Evolutionary conservation across 345 rosid species (phyloP).

Genomic region (Ailanthus altissimus): DNA sequence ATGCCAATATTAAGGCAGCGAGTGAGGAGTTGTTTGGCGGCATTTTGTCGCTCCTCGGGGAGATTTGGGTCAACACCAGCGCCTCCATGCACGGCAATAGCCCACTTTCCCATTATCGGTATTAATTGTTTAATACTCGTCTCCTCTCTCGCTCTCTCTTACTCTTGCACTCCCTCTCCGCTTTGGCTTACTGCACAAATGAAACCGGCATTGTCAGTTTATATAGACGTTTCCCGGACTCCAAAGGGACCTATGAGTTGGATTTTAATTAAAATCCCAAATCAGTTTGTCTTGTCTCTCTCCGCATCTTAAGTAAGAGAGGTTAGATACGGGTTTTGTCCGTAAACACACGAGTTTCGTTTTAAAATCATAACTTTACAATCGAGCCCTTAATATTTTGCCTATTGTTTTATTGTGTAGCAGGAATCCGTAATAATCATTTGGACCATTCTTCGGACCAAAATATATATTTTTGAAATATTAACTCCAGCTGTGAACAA

Average conservation of each 20-base stretch:
- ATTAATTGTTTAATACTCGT: no score
- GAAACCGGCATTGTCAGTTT: background rate
- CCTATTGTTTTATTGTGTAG: no score
- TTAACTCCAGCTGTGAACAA: background rate
- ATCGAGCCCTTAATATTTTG: no score
- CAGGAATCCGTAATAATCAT: no score
- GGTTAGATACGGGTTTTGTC: no score
- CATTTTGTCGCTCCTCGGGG: slow-evolving; percentile 73
- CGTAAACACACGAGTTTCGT: no score
- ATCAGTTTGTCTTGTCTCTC: no score
- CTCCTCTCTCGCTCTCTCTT: background rate
- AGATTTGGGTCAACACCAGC: slow-evolving; percentile 98
- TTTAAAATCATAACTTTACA: no score
- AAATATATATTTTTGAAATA: background rate
- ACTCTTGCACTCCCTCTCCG: background rate
- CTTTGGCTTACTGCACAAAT: no score
- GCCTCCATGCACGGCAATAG: slow-evolving; percentile 98
- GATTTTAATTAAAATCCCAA: background rate
- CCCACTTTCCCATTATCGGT: slow-evolving; percentile 73
- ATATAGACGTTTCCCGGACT: slow-evolving; percentile 21
- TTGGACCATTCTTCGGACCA: no score
- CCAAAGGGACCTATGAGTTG: background rate
- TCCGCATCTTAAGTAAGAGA: no score
- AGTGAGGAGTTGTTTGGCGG: slow-evolving; percentile 79
- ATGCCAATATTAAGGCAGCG: slow-evolving; percentile 91